Base-by-base conservation (phyloP, 495 filamentous ascomycete genomes). In the Penicillium flavigenum region DNA sequence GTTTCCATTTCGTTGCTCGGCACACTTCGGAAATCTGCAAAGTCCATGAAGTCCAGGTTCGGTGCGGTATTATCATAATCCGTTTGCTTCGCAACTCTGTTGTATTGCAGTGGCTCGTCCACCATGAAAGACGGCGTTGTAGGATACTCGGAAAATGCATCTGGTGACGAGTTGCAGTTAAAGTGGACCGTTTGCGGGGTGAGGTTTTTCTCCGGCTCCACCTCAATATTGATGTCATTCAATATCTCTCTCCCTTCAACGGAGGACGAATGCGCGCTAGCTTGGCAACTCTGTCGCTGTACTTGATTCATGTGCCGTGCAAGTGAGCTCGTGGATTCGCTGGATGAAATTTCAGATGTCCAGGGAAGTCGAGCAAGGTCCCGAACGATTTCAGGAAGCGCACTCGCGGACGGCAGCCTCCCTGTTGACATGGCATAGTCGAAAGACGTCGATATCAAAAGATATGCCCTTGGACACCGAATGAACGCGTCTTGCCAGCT, bases 401-500 rank as follows among this genome's bases (percentile, higher is more conserved):
- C 56, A 20, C 41, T 54, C 0, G 62, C 63, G 19, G 59, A 66
- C 11, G 69, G 71, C 2, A 74, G 29, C 16, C 64, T 52, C 1
- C 69, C 69, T 9, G 66, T 53, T 1, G 71, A 50, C 5, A 74
- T 51, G 27, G 62, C 65, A 34, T 71, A 71, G 24, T 74, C 71
- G 5, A 74, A 65, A 0, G 60, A 64, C 1, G 62, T 72, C 0
- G 69, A 74, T 29, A 74, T 72, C 17, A 71, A 58, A 11, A 74
- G 60, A 45, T 74, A 74, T 2, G 69, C 71, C 8, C 71, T 68
- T 1, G 71, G 71, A 36, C 59, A 69, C 17, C 55, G 57, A 1
- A 72, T 39, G 42, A 69, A 74, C 0, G 71, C 69, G 17, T 72
- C 71, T 20, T 65, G 47, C 71, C 71, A 74, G 48, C 56, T 64